phyloP scores from a whole-genome alignment of 129 eudicot species.

The Silybum marianum region DNA sequence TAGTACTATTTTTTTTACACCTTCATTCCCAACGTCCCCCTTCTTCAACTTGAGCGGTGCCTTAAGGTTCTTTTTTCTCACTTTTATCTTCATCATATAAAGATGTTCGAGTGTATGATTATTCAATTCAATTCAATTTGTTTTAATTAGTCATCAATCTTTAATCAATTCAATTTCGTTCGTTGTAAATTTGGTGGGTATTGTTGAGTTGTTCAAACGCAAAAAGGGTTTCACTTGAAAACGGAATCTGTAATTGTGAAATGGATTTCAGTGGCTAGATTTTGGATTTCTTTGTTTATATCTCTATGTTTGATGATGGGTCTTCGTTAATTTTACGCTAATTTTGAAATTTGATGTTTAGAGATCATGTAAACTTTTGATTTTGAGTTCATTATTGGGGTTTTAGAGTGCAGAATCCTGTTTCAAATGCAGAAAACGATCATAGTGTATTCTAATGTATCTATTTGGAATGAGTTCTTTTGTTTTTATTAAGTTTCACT shows the following conservation, averaged over 20 bases:
- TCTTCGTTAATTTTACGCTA: neutral
- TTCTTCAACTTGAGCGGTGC: neutral
- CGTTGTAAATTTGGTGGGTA: slow-evolving; percentile 10
- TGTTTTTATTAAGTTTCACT: neutral
- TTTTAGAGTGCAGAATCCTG: neutral
- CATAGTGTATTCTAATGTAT: too few species aligned
- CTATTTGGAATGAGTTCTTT: neutral
- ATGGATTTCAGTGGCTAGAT: neutral
- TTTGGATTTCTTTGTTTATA: slow-evolving; percentile 2
- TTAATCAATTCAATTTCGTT: neutral
- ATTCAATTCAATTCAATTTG: too few species aligned
- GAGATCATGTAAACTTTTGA: neutral
- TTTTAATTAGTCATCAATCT: neutral
- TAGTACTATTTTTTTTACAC: neutral
- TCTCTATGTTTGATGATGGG: neutral
- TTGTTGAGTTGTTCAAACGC: neutral
- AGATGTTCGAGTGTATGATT: neutral
- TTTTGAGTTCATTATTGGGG: neutral
- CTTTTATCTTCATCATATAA: neutral
- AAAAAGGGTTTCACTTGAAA: slow-evolving; percentile 15
- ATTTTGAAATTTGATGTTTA: neutral
- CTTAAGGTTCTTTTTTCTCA: neutral
- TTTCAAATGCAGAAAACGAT: neutral
- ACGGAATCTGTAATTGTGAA: neutral
- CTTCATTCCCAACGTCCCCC: slow-evolving; percentile 1